Base-by-base conservation (phyloP, 2,329 filamentous ascomycete genomes). In the Thermothelomyces thermophilus region DNA sequence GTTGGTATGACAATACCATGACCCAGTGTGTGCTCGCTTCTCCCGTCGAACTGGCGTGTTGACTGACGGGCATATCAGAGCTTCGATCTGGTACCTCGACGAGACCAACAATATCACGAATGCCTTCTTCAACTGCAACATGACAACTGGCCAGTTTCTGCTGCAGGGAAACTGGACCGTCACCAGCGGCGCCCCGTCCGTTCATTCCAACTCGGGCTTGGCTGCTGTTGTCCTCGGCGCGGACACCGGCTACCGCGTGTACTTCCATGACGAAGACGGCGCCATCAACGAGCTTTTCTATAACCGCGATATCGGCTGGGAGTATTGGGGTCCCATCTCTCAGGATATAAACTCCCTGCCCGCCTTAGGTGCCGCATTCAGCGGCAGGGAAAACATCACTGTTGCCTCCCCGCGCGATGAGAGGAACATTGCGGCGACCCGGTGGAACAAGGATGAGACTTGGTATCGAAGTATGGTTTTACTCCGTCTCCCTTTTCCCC, bases 71-170 rank as follows among this genome's bases (percentile, higher is more conserved):
- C 17, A n/a, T 20, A 3, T 6, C 37, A 69, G 67, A 3, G 64
- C 66, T 1, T 69, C 66, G 1, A 64, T 70, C 7, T 70, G 63
- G 53, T 70, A 68, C 56, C 52, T 67, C 17, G 56, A 61, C 36
- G 49, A 58, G 10, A 44, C 55, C 35, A 60, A 63, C 42, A 48
- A 59, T 3, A 61, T 70, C 39, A 50, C 64, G 57, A 69, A 68
- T 56, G 54, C 58, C 33, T 46, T 64, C 4, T 56, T 66, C 46
- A 54, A 63, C 45, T 71, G 69, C 57, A 59, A 70, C 52, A 60
- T 61, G 57, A 54, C 39, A 22, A 66, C 66, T 16, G 68, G 68
- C 24, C 55, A 55, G 22, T 70, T 67, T 59, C 26, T 48, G 35
- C 60, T 47, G 17, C 54, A 56, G 2, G 65, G 63, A 36, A 64